Evolutionary conservation across 176 grass and related monocot genomes (phyloP), one percentile per base, ranked within the genome.

Genomic region (Eleusine indica): DNA sequence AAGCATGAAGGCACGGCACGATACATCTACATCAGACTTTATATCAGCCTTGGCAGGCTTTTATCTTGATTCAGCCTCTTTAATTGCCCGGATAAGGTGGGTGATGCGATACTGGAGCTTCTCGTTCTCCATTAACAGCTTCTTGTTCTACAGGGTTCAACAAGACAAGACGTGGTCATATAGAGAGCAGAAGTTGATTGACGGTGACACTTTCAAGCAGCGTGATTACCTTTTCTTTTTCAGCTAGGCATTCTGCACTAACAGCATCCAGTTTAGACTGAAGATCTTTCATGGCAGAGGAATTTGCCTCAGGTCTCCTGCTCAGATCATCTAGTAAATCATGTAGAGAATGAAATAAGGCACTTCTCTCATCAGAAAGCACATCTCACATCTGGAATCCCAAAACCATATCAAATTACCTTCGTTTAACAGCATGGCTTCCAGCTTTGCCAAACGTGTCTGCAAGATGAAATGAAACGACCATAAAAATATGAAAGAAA

Each of bases 101-200:
- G 82, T 42, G 76, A 94, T 87, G 47, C 89, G 91, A 40, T 97
- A 92, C 71, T 85, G 85, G 62, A 97, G 85, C 78, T 97, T 97
- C 85, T 92, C 66, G 22, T 94, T 94, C 85, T 97, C 94, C 9
- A 63, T 48, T 66, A 68, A 53, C 48, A 94, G 91, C 73, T 88
- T 92, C 80, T 90, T 71, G 61, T 90, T 94, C 89, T 97, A 84
- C 92, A 84, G 74, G 56, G 75, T 77, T 80, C n/a, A 13, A 17
- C 38, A 54, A 72, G 18, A 52, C 37, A 67, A 70, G 28, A 43
- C 7, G 70, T 6, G 73, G 43, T 66, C 63, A 76, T 48, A 52
- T 74, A 52, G 22, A 57, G 52, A 86, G 22, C 43, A 64, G 18
- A 58, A 39, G 83, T 76, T 43, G 37, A 56, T 71, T 48, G 48